Evolutionary conservation across 2,329 filamentous ascomycete species (phyloP), one percentile per base, ranked within the genome.

Genomic region (Penicillium sp.): DNA sequence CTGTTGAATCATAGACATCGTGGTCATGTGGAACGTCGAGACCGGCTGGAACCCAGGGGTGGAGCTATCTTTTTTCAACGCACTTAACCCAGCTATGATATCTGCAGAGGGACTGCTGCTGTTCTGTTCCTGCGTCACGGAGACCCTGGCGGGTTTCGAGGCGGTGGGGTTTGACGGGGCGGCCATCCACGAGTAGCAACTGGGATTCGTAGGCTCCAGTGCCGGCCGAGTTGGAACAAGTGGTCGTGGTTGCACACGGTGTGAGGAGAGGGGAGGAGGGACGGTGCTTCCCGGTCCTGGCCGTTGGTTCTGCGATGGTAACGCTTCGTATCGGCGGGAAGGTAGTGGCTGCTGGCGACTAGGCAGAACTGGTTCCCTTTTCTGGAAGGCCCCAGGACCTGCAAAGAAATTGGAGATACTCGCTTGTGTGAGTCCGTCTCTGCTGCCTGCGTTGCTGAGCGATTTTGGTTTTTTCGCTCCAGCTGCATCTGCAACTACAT

Each of bases 401-500:
- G 60, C 53, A 39, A 81, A 81, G 64, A 81, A 82, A 49, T 64
- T 75, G 3, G 75, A 73, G 38, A 83, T 78, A 41, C 66, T 76
- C 22, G 75, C 76, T 61, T 82, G 79, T 1, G 72, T 75, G 52
- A 73, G 68, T 18, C 61, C 57, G 63, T 67, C 59, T 69, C 70
- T 62, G 70, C 54, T 55, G 54, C 66, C 56, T 57, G 66, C 49
- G 48, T 66, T 53, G 46, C 56, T 50, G 60, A 60, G 34, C 59
- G 60, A 42, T 67, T 56, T 54, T 19, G 65, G 54, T 30, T 68
- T 57, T 50, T 55, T 67, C 30, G 62, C 57, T 19, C 49, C 16
- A 14, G 41, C 36, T 9, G 44, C 16, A 27, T 47, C 58, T 19
- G 54, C 18, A n/a, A 30, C 29, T 4, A 42, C 14, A 30, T 44